These are phyloP conservation scores for Phlegmacium glaucopus DNA, from an alignment of 768 basidiomycete species.

Conservation along the genomic window DNA sequence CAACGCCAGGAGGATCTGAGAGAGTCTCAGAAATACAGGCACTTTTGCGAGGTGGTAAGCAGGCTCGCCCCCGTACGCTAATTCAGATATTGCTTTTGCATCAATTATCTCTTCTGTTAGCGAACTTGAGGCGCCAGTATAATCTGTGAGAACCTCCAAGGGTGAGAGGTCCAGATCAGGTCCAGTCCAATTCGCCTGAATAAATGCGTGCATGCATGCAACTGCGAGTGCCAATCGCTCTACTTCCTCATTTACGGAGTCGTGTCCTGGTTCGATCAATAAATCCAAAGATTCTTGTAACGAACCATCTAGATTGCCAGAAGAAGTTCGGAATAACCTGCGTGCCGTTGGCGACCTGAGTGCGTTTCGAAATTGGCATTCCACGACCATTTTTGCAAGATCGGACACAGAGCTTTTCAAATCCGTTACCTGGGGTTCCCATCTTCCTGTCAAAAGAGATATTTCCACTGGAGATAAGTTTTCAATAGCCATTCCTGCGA, in stretches of 20 bases:
- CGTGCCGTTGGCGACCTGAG: constrained; percentile 44
- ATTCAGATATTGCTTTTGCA: constrained; percentile 62
- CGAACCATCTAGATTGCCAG: constrained; percentile 24
- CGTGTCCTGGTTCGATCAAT: constrained; percentile 14
- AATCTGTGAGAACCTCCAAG: constrained; percentile 33
- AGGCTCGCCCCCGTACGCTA: constrained; percentile 88
- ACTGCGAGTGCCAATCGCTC: constrained; percentile 63
- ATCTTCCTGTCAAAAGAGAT: constrained; percentile 51
- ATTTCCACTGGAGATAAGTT: constrained; percentile 41
- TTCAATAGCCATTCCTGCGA: constrained; percentile 6
- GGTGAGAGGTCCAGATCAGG: constrained; percentile 70
- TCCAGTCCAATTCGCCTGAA: constrained; percentile 96
- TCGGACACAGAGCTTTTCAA: constrained; percentile 19
- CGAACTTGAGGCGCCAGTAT: constrained; percentile 21
- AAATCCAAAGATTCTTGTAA: constrained; percentile 37
- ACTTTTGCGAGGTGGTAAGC: constrained; percentile 84
- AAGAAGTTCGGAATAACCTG: constrained; percentile 32
- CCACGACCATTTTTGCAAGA: constrained; percentile 53
- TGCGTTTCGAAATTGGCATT: constrained; percentile 55
- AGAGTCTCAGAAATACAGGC: constrained; percentile 70
- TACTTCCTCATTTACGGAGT: constrained; percentile 47
- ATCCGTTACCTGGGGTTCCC: constrained; percentile 26
- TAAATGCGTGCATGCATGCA: constrained; percentile 83
- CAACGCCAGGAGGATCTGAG: constrained; percentile 62
- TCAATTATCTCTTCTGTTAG: constrained; percentile 53